Evolutionary conservation across 208 protist genomes (phyloP).

Genomic region (Plasmodiophora brassicae): DNA sequence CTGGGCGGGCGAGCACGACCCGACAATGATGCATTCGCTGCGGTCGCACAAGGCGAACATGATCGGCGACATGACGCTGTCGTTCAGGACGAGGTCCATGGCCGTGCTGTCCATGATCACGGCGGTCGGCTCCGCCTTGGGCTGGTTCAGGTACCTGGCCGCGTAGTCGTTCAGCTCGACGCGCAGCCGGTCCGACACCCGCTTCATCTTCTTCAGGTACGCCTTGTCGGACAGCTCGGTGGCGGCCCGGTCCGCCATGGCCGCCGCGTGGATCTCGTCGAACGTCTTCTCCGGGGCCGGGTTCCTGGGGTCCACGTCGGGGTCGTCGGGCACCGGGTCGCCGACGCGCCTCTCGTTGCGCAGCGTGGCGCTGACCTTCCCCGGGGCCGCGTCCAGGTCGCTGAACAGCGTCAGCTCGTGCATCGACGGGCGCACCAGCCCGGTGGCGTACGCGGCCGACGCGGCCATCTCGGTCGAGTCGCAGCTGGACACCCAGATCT

Average conservation of each 20-base stretch:
- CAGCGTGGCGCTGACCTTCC: not conserved
- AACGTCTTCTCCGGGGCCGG: not conserved
- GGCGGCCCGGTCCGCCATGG: not conserved
- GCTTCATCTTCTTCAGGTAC: not conserved
- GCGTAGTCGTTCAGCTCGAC: not conserved
- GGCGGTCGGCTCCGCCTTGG: not conserved
- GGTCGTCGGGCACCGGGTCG: not conserved
- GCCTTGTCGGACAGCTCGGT: not conserved
- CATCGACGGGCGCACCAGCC: not conserved
- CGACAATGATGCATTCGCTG: not conserved
- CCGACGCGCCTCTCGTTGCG: not conserved
- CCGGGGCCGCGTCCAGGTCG: not conserved
- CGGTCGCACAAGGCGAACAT: not conserved
- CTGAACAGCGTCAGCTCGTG: not conserved
- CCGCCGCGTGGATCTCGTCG: not conserved
- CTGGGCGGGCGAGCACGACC: not conserved
- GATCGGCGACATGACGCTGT: not conserved
- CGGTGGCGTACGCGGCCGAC: not conserved
- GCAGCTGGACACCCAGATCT: not conserved
- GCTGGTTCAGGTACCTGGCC: slow-evolving; percentile 10
- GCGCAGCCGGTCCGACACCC: not conserved
- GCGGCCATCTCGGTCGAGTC: not conserved
- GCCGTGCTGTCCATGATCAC: not conserved
- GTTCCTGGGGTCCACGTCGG: not conserved
- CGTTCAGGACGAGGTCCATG: not conserved